Evolutionary conservation across 179 eudicot genomes (phyloP), one percentile per base, ranked within the genome.

Genomic region (Drosera spatulata): DNA sequence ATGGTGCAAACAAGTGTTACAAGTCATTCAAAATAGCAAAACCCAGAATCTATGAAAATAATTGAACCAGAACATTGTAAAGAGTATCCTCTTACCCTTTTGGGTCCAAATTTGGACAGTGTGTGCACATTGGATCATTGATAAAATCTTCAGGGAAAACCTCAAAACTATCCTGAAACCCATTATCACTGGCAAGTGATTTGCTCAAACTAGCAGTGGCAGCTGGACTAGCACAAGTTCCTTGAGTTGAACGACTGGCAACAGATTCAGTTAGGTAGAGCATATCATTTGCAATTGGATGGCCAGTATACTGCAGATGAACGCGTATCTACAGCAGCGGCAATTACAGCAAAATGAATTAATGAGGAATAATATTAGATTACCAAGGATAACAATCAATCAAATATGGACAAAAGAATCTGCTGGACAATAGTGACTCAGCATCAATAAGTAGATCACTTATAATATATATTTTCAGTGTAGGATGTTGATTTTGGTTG

Each of bases 71-170:
- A 45, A 45, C 14, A 54, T 54, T 10, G 12, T 13, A 63, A 49
- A 70, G 57, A 48, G 59, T 51, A 6, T 33, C 39, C 3, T 60
- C 83, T 75, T 80, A 93, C 99, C 99, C 99, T 56, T 74, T 75
- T 43, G 97, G 99, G 44, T 78, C 86, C 82, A 90, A 74, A 79
- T 77, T 70, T 41, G 99, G 97, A 64, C 97, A 90, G 66, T 90
- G 83, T 5, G 99, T 86, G 73, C 99, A 93, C 97, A 86, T 74
- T 39, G 94, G 95, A 79, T 93, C 99, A 55, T 80, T 68, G 70
- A 61, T 65, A 66, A 90, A 90, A 61, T 77, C 87, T 62, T 79
- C 75, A 39, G 41, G 38, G 40, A 63, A 57, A 39, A 63, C 68
- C 55, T 72, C 84, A 61, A 64, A 71, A 15, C 56, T 49, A 14